phyloP scores from a whole-genome alignment of 78 protist species.

The Chrysochromulina tobinii region DNA sequence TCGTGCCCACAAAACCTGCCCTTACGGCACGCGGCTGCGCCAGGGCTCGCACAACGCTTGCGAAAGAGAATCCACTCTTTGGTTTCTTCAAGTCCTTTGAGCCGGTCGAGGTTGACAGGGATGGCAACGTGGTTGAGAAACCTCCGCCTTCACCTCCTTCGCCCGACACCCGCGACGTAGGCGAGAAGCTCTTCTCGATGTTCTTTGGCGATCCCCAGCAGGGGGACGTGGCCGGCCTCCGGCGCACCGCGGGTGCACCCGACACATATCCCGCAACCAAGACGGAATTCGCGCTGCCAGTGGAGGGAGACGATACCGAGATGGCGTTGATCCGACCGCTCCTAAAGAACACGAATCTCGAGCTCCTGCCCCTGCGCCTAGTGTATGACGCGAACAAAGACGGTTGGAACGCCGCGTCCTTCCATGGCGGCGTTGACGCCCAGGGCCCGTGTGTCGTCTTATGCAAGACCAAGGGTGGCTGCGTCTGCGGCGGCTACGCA shows the following conservation, averaged over 20 bases:
- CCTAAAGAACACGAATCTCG: not conserved
- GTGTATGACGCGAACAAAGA: not conserved
- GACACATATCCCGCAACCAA: not conserved
- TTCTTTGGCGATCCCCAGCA: not conserved
- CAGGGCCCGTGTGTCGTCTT: not conserved
- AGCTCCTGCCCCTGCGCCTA: not conserved
- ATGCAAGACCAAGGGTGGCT: not conserved
- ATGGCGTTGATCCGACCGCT: not conserved
- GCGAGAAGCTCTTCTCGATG: not conserved
- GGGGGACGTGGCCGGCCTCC: not conserved
- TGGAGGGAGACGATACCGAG: not conserved
- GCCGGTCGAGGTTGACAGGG: too few species aligned
- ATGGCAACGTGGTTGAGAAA: too few species aligned
- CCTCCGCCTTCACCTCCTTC: too few species aligned
- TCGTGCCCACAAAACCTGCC: too few species aligned
- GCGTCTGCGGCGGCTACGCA: not conserved
- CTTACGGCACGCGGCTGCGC: too few species aligned
- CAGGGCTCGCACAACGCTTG: too few species aligned
- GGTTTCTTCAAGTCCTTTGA: too few species aligned
- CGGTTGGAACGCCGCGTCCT: not conserved
- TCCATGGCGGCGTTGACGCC: not conserved
- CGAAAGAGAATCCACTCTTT: too few species aligned
- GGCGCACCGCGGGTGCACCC: not conserved
- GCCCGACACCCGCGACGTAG: not conserved
- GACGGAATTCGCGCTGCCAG: not conserved